phyloP scores from a whole-genome alignment of 1,284 basidiomycete genomes.

The Cryptococcus maquisensis region DNA sequence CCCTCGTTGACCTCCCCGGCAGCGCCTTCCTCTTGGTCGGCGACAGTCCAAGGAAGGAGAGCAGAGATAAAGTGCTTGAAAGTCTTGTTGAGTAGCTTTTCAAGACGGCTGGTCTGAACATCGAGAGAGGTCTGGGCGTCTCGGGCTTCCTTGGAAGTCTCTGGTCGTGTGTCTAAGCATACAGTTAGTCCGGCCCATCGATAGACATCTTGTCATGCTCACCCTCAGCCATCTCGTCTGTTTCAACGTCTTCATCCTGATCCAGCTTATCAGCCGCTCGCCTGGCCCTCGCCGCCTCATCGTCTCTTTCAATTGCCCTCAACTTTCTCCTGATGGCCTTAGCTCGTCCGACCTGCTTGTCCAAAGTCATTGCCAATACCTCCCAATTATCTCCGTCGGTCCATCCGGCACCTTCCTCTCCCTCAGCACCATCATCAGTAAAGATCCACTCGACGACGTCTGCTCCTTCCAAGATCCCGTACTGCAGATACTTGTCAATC shows the following conservation, averaged over 20 bases:
- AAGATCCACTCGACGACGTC: slow-evolving; percentile 90
- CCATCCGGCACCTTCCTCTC: slow-evolving; percentile 46
- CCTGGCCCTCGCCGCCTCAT: slow-evolving; percentile 72
- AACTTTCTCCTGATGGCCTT: slow-evolving; percentile 69
- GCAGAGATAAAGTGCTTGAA: slow-evolving; percentile 32
- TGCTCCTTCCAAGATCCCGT: slow-evolving; percentile 90
- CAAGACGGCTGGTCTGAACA: slow-evolving; percentile 34
- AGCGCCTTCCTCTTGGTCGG: slow-evolving; percentile 2
- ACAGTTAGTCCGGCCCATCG: not conserved
- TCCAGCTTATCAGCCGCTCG: slow-evolving; percentile 55
- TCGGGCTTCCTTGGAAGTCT: slow-evolving; percentile 35
- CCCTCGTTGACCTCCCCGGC: slow-evolving; percentile 17
- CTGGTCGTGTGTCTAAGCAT: slow-evolving; percentile 20
- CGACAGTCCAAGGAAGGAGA: slow-evolving; percentile 31
- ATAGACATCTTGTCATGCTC: slow-evolving; percentile 5
- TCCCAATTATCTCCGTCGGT: slow-evolving; percentile 72
- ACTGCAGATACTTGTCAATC: slow-evolving; percentile 97
- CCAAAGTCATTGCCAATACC: slow-evolving; percentile 66
- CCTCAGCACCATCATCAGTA: slow-evolving; percentile 46
- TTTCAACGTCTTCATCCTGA: slow-evolving; percentile 36
- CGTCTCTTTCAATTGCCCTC: slow-evolving; percentile 70
- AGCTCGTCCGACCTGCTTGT: slow-evolving; percentile 84
- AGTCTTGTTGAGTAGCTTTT: slow-evolving; percentile 31
- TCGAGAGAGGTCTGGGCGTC: slow-evolving; percentile 41
- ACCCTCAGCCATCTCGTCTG: slow-evolving; percentile 28